phyloP scores from a whole-genome alignment of 1,139 yeast genomes.

The Hyphopichia burtonii region DNA sequence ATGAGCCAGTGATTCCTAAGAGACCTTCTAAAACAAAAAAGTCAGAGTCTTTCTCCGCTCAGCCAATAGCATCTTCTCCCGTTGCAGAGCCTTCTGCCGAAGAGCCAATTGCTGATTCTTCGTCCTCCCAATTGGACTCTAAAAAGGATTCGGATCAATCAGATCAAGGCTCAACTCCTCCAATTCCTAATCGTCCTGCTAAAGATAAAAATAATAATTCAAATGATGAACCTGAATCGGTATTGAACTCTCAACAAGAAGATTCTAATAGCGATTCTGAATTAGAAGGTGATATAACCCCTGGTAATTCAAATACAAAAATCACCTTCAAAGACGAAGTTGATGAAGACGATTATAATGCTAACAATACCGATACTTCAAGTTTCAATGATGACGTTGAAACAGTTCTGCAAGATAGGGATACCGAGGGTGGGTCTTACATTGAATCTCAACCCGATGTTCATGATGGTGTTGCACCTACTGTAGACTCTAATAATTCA shows the following conservation, averaged over 20 bases:
- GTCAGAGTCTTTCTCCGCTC: neutral
- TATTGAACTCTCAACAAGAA: conserved; percentile 3
- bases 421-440: conserved; percentile 8
- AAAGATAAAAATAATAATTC: neutral
- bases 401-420: conserved; percentile 31
- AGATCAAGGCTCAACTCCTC: neutral
- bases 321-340: conserved; percentile 31
- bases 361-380: conserved; percentile 16
- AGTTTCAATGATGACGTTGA: conserved; percentile 36
- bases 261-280: conserved; percentile 14
- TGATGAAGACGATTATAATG: conserved; percentile 17
- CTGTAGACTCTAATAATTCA: neutral
- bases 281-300: conserved; percentile 30
- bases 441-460: conserved; percentile 8
- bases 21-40: neutral
- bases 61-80: no score
- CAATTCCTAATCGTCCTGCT: conserved; percentile 1
- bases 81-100: no score
- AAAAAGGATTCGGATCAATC: no score
- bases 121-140: no score
- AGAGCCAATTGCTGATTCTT: neutral
- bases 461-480: neutral
- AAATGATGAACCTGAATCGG: conserved; percentile 1
- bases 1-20: neutral
- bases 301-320: conserved; percentile 33